A percentile compares a stretch with the other conserved stretches of the same genome.
Conservation (phyloP, 208 protist species). For the Tetramitus jugosus region DNA sequence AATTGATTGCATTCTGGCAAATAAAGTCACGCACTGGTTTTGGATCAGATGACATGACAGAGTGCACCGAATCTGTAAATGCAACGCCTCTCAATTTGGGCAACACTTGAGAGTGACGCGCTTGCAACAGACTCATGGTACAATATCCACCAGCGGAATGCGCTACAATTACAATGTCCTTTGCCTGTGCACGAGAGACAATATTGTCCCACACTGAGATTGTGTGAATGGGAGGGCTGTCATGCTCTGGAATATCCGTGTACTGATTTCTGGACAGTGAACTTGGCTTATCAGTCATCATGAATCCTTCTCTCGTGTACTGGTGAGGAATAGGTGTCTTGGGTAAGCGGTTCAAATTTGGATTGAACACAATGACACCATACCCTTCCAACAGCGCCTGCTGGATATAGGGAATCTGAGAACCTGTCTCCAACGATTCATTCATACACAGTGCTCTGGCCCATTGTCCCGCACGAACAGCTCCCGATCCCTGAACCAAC, state of each 20-base stretch:
- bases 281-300: neutral
- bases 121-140: neutral
- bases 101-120: neutral
- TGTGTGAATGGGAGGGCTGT: neutral
- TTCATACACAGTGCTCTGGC: neutral
- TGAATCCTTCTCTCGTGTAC: neutral
- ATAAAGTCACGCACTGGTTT: neutral
- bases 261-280: neutral
- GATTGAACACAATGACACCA: slow-evolving; percentile 21
- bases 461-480: slow-evolving; percentile 1
- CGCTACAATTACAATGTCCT: slow-evolving; percentile 5
- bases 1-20: neutral
- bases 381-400: neutral
- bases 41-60: neutral
- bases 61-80: slow-evolving; percentile 14
- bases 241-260: neutral
- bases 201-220: slow-evolving; percentile 8
- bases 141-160: neutral
- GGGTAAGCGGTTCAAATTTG: neutral
- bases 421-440: neutral
- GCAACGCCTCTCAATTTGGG: neutral
- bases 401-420: neutral
- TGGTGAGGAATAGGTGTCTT: neutral
- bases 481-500: neutral
- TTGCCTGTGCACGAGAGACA: neutral